Evolutionary conservation across 352 stramenopile species (phyloP), one percentile per base, ranked within the genome.

Genomic region (Globisporangium viniferum): DNA sequence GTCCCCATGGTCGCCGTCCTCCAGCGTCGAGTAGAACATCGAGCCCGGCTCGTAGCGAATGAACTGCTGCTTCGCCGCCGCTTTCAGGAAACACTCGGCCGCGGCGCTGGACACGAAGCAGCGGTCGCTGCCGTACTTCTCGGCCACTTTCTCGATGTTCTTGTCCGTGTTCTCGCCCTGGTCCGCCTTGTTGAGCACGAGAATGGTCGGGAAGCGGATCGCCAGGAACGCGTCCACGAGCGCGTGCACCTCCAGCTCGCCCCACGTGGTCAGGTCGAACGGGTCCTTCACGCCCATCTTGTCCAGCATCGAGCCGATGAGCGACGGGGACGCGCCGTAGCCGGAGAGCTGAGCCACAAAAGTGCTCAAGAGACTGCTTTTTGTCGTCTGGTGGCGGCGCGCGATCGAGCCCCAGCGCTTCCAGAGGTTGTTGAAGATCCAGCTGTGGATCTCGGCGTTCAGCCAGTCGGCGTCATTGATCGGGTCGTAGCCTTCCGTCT

Each of bases 101-200:
- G 88, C 88, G 2, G 88, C 86, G 57, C 86, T 95, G 15, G 89
- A 88, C 48, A 97, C 86, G 63, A 96, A 93, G 75, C 86, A 96
- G 27, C 88, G 82, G 59, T 94, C 86, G 58, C 81, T 90, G 58
- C 88, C 88, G 72, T 97, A 97, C 55, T 93, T 94, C 66, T 96
- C 87, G 3, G 90, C 89, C 57, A 96, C 86, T 35, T 90, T 92
- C 51, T 92, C 82, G 67, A 96, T 96, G 76, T 96, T 95, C 57
- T 84, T 79, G 70, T 96, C 90, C 20, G 90, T 95, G 68, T 96
- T 79, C 27, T 89, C 83, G 36, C 86, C 88, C 44, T 92, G 82
- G 64, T 97, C 90, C 31, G 88, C 89, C 68, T 97, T 97, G 71
- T 97, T 97, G 9, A 97, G 84, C 68, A 95, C 89, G 24, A 97